Evolutionary conservation across 192 early-diverging fungal species (phyloP).

Genomic region (Diversispora eburnea): DNA sequence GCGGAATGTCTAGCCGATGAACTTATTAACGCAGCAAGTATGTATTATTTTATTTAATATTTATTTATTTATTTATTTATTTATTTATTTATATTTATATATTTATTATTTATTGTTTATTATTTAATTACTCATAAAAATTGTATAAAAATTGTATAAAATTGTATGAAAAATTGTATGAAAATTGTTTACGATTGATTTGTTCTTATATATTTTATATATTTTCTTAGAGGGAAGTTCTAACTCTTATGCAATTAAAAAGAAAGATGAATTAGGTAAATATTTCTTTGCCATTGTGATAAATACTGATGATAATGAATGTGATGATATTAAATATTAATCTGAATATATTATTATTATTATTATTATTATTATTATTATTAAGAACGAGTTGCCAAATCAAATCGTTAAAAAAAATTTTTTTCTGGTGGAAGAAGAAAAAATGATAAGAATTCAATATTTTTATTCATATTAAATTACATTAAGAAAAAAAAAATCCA

Average conservation of each 20-base stretch:
- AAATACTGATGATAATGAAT: neutral
- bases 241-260: conserved; percentile 99
- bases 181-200: too few relatives aligned
- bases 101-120: neutral
- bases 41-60: conserved; percentile 4
- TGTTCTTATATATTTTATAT: too few relatives aligned
- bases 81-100: neutral
- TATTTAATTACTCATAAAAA: too few relatives aligned
- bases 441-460: too few relatives aligned
- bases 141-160: too few relatives aligned
- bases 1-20: conserved; percentile 99
- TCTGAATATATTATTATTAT: neutral
- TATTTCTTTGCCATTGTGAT: conserved; percentile 20
- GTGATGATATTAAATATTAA: too few relatives aligned
- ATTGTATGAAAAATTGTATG: too few relatives aligned
- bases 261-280: conserved; percentile 92
- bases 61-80: neutral
- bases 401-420: conserved; percentile 41
- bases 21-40: conserved; percentile 93
- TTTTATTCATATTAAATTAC: too few relatives aligned
- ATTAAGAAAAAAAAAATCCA: too few relatives aligned
- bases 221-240: conserved; percentile 74
- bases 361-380: conserved; percentile 17
- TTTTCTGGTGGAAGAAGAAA: too few relatives aligned
- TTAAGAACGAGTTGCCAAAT: conserved; percentile 77